A percentile compares a stretch with the other conserved stretches of the same genome.
Evolutionary conservation across 2,329 filamentous ascomycete species (phyloP).

Genomic region (Fusarium protoensiforme): DNA sequence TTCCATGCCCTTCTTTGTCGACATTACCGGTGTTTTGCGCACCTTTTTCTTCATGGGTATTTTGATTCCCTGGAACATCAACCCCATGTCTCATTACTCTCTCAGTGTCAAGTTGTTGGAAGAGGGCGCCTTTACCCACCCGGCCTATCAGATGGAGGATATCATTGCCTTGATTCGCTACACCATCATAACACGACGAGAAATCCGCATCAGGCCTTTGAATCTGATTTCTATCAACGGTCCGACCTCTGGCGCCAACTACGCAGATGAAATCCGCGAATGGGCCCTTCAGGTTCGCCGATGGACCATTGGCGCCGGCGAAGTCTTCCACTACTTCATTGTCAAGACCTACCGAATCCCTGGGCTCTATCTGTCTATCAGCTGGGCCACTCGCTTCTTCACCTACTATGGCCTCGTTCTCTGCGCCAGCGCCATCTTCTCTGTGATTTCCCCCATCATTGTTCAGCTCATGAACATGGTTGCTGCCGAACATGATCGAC

Average conservation of each 20-base stretch:
- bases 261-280: conserved; percentile 24
- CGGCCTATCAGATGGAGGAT: conserved; percentile 32
- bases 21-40: conserved; percentile 37
- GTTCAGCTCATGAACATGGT: conserved; percentile 19
- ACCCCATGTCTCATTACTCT: conserved; percentile 33
- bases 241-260: conserved; percentile 28
- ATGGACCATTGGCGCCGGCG: conserved; percentile 33
- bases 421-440: conserved; percentile 26
- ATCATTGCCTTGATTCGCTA: conserved; percentile 32
- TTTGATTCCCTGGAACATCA: conserved; percentile 37
- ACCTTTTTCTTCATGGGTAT: conserved; percentile 42
- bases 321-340: conserved; percentile 36
- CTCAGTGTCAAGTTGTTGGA: conserved; percentile 25
- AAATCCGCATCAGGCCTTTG: conserved; percentile 25
- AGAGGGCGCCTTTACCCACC: conserved; percentile 28
- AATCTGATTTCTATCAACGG: conserved; percentile 34
- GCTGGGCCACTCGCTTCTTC: conserved; percentile 29
- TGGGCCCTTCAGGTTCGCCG: conserved; percentile 31
- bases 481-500: conserved; percentile 6
- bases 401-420: conserved; percentile 28
- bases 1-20: conserved; percentile 40
- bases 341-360: conserved; percentile 34
- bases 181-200: conserved; percentile 23
- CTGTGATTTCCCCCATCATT: conserved; percentile 15
- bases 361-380: conserved; percentile 10